Base-by-base conservation (phyloP, 2,329 filamentous ascomycete genomes). In the Cladosporium halotolerans region DNA sequence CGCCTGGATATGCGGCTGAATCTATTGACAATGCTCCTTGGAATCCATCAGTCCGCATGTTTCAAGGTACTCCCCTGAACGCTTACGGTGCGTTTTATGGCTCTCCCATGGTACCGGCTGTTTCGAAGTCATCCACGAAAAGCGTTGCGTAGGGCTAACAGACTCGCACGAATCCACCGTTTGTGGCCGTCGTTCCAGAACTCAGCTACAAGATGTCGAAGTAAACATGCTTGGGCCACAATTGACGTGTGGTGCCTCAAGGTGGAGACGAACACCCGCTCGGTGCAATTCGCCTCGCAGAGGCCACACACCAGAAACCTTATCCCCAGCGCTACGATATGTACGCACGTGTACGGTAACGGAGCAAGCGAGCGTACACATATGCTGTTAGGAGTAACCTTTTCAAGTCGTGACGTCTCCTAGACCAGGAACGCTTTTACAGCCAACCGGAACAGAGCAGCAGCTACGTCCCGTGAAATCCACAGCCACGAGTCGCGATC, bases 401-500 rank as follows among this genome's bases (percentile, higher is more conserved):
- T 28, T 28, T 28, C 23, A 28, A 28, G 23, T 28, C 23, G 23
- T 28, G 23, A 28, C 23, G 23, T 28, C 23, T 28, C 23, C 23
- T 7, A 28, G 23, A 28, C 23, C 7, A 28, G 7, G 23, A 28
- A 28, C 5, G 23, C 3, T 5, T 28, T 4, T 28, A 28, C 23
- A 28, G 23, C 23, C 36, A 39, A 14, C 8, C 11, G 8, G n/a
- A 11, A 14, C 36, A 39, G n/a, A 11, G 36, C 36, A 14, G 36
- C 36, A 39, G 36, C 4, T 14, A 14, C 10, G 16, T 9, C 47
- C 47, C 47, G 47, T 28, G 16, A 23, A 11, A n/a, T 32, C 48
- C 41, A 32, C 41, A 40, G 32, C 48, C 48, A 51, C 48, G 40
- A 51, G n/a, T 51, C 48, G 40, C 32, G 31, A 32, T 28, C 46